phyloP scores from a whole-genome alignment of 2,329 filamentous ascomycete genomes.

The Diaporthe vexans region DNA sequence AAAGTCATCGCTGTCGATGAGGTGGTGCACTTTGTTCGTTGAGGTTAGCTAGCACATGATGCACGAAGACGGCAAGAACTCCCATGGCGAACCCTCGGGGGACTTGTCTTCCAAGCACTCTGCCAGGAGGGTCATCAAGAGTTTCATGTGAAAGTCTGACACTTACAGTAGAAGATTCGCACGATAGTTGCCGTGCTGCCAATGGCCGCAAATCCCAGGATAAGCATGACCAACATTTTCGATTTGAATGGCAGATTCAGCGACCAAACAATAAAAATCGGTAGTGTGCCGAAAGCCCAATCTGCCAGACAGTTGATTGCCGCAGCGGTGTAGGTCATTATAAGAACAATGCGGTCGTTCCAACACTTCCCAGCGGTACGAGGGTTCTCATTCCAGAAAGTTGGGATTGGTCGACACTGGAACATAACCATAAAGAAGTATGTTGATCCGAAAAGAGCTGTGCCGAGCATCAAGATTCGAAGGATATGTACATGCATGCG shows the following conservation, averaged over 20 bases:
- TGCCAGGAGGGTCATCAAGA: background rate
- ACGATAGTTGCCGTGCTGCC: conserved; percentile 18
- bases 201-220: conserved; percentile 19
- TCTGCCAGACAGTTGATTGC: conserved; percentile 31
- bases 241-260: conserved; percentile 14
- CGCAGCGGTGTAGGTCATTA: conserved; percentile 18
- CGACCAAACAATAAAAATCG: conserved; percentile 31
- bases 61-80: no score
- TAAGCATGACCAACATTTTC: conserved; percentile 6
- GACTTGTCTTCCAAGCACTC: no score
- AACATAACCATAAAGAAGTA: conserved; percentile 22
- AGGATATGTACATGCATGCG: background rate
- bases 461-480: conserved; percentile 4
- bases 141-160: background rate
- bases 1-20: conserved; percentile 24
- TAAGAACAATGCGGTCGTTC: conserved; percentile 14
- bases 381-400: conserved; percentile 13
- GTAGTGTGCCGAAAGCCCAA: conserved; percentile 25
- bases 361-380: conserved; percentile 12
- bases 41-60: background rate
- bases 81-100: no score
- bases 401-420: background rate
- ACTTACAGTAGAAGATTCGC: conserved; percentile 23
- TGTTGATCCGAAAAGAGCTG: background rate
- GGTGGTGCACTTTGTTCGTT: conserved; percentile 3